phyloP scores from a whole-genome alignment of 2,329 filamentous ascomycete genomes.

The Lanzia echinophila region DNA sequence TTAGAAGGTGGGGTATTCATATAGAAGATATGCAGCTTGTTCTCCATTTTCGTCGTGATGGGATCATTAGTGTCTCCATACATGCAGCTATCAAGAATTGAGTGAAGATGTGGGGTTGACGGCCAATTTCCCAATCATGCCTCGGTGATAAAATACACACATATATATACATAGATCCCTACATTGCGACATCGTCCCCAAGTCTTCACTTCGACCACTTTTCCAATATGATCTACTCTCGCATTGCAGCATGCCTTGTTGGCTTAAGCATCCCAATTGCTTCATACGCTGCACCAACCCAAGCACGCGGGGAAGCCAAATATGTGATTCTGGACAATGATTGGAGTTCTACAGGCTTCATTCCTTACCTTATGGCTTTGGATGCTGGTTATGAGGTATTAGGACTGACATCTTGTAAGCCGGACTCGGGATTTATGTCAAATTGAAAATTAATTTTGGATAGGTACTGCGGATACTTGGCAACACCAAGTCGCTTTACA shows the following conservation, averaged over 20 bases:
- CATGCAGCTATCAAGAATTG: too few relatives aligned
- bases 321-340: slow-evolving; percentile 30
- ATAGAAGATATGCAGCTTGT: too few relatives aligned
- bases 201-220: not conserved
- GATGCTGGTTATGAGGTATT: slow-evolving; percentile 40
- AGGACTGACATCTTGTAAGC: slow-evolving; percentile 30
- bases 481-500: slow-evolving; percentile 39
- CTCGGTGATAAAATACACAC: too few relatives aligned
- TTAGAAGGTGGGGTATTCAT: too few relatives aligned
- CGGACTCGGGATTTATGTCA: not conserved
- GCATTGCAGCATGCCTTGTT: not conserved
- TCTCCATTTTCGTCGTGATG: too few relatives aligned
- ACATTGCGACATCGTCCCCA: not conserved
- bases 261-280: not conserved
- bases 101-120: too few relatives aligned
- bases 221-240: not conserved
- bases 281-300: not conserved
- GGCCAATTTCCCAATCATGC: too few relatives aligned
- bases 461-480: slow-evolving; percentile 40
- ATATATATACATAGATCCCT: not conserved
- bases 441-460: slow-evolving; percentile 1
- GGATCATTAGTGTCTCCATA: too few relatives aligned
- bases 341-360: slow-evolving; percentile 37
- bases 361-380: slow-evolving; percentile 39
- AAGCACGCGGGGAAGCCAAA: not conserved